Conservation (phyloP, 1,284 basidiomycete genomes). For the Fomitopsis schrenkii region DNA sequence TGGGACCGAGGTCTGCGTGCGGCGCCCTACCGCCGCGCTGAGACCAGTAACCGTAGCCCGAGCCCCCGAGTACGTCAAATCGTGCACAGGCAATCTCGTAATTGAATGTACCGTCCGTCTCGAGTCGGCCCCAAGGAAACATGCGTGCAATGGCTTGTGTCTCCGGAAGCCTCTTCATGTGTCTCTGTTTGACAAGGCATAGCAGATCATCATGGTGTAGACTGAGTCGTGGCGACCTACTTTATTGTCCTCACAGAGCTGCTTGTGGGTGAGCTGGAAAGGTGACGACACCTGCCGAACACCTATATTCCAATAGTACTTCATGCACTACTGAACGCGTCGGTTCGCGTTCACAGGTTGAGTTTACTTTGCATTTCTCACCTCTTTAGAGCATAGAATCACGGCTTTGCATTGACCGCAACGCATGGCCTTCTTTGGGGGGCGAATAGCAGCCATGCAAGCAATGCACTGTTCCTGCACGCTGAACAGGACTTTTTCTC, state of each 20-base stretch:
- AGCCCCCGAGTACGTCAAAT: background rate
- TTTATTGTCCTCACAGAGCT: background rate
- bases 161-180: background rate
- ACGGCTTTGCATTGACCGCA: background rate
- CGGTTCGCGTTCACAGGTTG: too few species aligned
- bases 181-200: background rate
- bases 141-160: background rate
- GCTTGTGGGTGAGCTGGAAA: background rate
- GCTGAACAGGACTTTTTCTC: slow-evolving; percentile 3
- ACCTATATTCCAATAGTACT: background rate
- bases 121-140: background rate
- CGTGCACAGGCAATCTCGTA: background rate
- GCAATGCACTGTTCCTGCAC: slow-evolving; percentile 17
- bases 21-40: background rate
- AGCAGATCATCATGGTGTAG: background rate
- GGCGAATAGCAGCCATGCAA: slow-evolving; percentile 4
- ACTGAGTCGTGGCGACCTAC: background rate
- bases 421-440: background rate
- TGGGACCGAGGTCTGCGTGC: background rate
- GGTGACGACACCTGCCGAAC: background rate
- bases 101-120: background rate
- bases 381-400: background rate
- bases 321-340: background rate
- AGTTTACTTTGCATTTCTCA: background rate
- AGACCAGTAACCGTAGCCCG: background rate